Evolutionary conservation across 1,139 yeast species (phyloP), one percentile per base, ranked within the genome.

Genomic region (Taiozyma onychis): DNA sequence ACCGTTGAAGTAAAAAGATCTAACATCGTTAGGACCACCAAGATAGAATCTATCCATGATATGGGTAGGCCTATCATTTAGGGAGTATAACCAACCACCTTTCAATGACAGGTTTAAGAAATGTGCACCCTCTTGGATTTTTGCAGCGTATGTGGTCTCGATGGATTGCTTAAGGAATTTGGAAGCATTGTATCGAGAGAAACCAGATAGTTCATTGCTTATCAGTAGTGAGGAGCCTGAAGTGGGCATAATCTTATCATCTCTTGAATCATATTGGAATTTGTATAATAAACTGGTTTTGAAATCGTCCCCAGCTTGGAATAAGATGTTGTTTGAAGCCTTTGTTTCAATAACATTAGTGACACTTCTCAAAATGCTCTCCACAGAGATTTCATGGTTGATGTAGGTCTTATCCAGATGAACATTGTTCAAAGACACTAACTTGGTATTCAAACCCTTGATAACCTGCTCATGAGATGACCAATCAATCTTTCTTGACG

Each of bases 1-100:
- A 0, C 97, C 95, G 66, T 88, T 86, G 59, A 83, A 69, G 39
- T 75, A 72, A 64, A 88, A 88, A 1, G 93, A 88, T 46, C 96
- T 74, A 2, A 89, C 81, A 59, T 87, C 95, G 57, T 87, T 86
- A 1, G 96, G 87, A 0, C 96, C 96, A 56, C 91, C 85, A 2
- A 88, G 68, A 58, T 77, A 79, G 54, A 80, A 73, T 41, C 78
- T 63, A 55, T 77, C 81, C 65, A 73, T 69, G 24, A 65, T 57
- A 56, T 64, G 72, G 10, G 62, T 50, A 7, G 51, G 43, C 5
- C 58, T 58, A 0, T 64, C 60, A 21, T 61, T 61, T 7, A 73
- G 60, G 8, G 78, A 71, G 44, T 69, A 69, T 14, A 82, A 65
- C 44, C 77, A 65, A 0, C 95, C 93, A 4, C 77, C 68, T 57